Evolutionary conservation across 345 rosid genomes (phyloP).

Genomic region (Odontarrhena argentea): DNA sequence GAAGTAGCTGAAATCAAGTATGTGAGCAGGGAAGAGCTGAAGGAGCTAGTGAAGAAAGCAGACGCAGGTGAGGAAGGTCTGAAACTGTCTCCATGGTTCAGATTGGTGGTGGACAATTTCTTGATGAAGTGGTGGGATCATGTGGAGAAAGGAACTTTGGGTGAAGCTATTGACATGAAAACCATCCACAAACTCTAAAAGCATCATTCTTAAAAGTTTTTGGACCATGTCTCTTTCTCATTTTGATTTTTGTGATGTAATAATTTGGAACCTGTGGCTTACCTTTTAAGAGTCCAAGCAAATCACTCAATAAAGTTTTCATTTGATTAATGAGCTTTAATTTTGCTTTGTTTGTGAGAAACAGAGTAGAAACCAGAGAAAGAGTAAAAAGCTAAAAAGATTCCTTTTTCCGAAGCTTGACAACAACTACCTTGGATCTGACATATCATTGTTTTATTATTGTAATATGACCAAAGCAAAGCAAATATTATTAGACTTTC

Average conservation of each 20-base stretch:
- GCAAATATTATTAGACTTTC: not conserved
- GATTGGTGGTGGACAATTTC: constrained; percentile 90
- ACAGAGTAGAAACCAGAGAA: constrained; percentile 34
- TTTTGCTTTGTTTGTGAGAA: constrained; percentile 11
- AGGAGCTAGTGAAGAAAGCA: constrained; percentile 85
- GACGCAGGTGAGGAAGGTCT: constrained; percentile 92
- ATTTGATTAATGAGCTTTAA: not conserved
- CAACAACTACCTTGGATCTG: constrained; percentile 14
- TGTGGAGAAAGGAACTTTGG: constrained; percentile 72
- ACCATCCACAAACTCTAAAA: constrained; percentile 70
- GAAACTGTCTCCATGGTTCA: constrained; percentile 96
- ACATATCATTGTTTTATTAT: constrained; percentile 7
- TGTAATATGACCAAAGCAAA: constrained; percentile 21
- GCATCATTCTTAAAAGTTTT: constrained; percentile 3
- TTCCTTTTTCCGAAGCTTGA: constrained; percentile 17
- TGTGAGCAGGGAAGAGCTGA: constrained; percentile 74
- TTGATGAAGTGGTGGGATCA: constrained; percentile 98
- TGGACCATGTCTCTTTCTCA: constrained; percentile 2
- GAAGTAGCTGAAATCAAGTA: constrained; percentile 87
- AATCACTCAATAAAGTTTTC: constrained; percentile 1
- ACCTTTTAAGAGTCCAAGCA: constrained; percentile 9
- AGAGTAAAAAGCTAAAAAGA: constrained; percentile 8
- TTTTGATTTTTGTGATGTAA: constrained; percentile 21
- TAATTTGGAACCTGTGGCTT: constrained; percentile 13
- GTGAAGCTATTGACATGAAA: constrained; percentile 75